Evolutionary conservation across 176 grass and related monocot genomes (phyloP), one percentile per base, ranked within the genome.

Genomic region (Aegilops sharonensis): DNA sequence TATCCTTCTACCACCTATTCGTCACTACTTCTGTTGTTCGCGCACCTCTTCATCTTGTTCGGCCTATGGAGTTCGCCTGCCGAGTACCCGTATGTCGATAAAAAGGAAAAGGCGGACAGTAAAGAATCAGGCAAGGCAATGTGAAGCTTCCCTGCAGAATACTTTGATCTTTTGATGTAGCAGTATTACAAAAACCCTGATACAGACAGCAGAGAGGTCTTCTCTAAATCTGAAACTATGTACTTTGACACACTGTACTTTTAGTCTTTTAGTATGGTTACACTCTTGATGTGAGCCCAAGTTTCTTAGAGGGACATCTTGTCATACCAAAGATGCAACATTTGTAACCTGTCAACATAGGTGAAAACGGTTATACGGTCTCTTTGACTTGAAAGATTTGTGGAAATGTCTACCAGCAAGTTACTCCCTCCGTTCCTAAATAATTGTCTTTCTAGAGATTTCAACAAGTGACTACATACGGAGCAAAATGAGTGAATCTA

Each of bases 1-100:
- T 98, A 89, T 74, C 97, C 97, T 56, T 98, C 97, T 21, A 98
- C 78, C 15, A 14, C 83, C 3, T 95, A 94, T 91, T 98, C 97
- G n/a, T 98, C 97, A 37, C 71, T 95, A 4, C 35, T 95, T 54
- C 75, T 98, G 68, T 43, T 95, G 31, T 94, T 86, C 77, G 32
- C 87, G 52, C 97, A 98, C 83, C 50, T 91, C 42, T 29, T 43
- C 70, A 87, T 95, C 85, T 91, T 98, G 78, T 86, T 89, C 74
- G 94, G 92, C 42, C 83, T 93, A 85, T 98, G 93, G 94, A 84
- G 75, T 85, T 88, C 90, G 39, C 94, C 87, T 30, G 68, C 72
- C 45, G 89, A 95, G 60, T 83, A 84, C 50, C 83, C 94, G 20
- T 91, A 94, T 83, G 77, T 74, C 48, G 59, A 82, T 57, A 77